Evolutionary conservation across 176 grass and related monocot species (phyloP).

Genomic region (Eleusine indica): DNA sequence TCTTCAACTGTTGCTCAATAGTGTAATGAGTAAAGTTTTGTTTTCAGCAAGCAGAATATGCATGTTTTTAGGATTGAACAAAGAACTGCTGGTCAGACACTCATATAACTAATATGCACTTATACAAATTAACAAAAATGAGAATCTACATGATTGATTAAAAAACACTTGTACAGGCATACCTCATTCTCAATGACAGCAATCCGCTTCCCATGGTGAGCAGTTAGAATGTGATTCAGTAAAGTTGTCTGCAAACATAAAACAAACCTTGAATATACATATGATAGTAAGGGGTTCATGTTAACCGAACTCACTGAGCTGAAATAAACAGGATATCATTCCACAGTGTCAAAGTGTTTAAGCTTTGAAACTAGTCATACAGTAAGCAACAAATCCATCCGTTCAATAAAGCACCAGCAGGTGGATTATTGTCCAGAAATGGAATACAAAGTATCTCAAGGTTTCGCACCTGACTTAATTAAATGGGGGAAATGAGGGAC

Average conservation of each 20-base stretch:
- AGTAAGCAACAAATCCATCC: neutral
- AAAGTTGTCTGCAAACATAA: conserved; percentile 81
- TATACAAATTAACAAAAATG: neutral
- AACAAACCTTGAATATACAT: conserved; percentile 26
- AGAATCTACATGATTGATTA: neutral
- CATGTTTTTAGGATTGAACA: neutral
- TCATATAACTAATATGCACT: neutral
- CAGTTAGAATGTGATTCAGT: conserved; percentile 91
- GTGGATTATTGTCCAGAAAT: neutral
- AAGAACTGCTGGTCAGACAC: neutral
- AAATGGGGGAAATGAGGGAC: neutral
- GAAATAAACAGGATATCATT: neutral
- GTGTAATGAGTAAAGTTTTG: neutral
- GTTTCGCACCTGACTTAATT: neutral
- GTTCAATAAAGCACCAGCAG: neutral
- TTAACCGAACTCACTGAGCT: neutral
- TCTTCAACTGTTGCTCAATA: neutral
- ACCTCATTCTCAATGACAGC: conserved; percentile 99
- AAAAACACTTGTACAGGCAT: conserved; percentile 29
- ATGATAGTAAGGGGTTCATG: neutral
- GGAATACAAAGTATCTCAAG: neutral
- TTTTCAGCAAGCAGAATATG: neutral
- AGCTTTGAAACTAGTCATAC: neutral
- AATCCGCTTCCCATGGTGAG: conserved; percentile 89
- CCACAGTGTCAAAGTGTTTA: neutral